A percentile compares a stretch with the other conserved stretches of the same genome.
phyloP scores from a whole-genome alignment of 352 stramenopile genomes.

The Albugo candida region DNA sequence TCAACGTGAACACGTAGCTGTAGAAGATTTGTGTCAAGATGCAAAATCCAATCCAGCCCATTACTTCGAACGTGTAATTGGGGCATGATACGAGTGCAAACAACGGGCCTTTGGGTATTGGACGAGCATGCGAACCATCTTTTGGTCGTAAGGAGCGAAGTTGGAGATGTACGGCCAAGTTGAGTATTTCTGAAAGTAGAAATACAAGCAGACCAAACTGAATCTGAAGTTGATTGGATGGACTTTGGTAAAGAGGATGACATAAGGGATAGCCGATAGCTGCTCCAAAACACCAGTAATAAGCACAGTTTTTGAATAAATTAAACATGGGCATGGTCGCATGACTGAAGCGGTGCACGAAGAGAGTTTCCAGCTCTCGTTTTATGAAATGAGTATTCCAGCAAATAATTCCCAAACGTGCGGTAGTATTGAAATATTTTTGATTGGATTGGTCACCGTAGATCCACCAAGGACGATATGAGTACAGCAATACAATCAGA shows the following conservation, averaged over 20 bases:
- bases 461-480: constrained; percentile 37
- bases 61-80: constrained; percentile 83
- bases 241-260: constrained; percentile 40
- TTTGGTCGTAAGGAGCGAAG: constrained; percentile 55
- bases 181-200: constrained; percentile 58
- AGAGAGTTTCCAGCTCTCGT: constrained; percentile 72
- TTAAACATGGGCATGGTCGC: constrained; percentile 77
- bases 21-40: constrained; percentile 70
- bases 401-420: constrained; percentile 26
- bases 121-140: constrained; percentile 51
- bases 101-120: constrained; percentile 44
- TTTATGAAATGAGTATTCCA: constrained; percentile 79
- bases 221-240: constrained; percentile 27
- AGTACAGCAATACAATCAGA: constrained; percentile 68
- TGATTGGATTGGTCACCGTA: constrained; percentile 29
- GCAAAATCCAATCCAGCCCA: constrained; percentile 77
- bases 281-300: constrained; percentile 76
- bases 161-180: constrained; percentile 72
- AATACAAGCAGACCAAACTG: constrained; percentile 37
- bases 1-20: constrained; percentile 68
- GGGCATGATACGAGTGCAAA: constrained; percentile 78
- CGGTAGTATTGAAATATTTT: constrained; percentile 22
- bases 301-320: constrained; percentile 81
- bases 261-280: constrained; percentile 73
- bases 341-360: constrained; percentile 77